These are phyloP conservation scores for Moniliophthora roreri DNA, from an alignment of 1,284 basidiomycete species.

Conservation along the genomic window DNA sequence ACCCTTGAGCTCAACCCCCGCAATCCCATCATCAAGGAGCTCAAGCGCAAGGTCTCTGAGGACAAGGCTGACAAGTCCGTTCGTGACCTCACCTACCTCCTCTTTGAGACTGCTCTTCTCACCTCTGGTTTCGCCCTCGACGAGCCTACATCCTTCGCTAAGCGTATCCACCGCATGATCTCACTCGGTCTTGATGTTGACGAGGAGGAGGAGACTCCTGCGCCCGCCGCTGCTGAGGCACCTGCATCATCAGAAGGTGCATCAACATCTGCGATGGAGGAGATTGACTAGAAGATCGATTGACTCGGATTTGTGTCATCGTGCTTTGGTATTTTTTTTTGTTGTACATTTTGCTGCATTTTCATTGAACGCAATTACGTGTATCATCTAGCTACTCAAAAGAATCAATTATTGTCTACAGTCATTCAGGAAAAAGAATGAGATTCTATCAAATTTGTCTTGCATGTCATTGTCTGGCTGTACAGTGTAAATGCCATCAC, in stretches of 20 bases:
- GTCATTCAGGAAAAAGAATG: neutral
- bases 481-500: too few relatives aligned
- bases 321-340: constrained; percentile 7
- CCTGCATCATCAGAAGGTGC: constrained; percentile 54
- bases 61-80: constrained; percentile 99
- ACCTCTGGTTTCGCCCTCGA: constrained; percentile 96
- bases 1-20: constrained; percentile 96
- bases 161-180: constrained; percentile 98
- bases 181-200: constrained; percentile 85
- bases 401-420: neutral
- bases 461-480: too few relatives aligned
- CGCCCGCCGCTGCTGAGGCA: constrained; percentile 34
- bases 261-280: constrained; percentile 80
- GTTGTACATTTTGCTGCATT: neutral
- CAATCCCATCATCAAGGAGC: constrained; percentile 96
- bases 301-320: neutral
- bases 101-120: constrained; percentile 96
- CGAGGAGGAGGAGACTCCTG: constrained; percentile 58
- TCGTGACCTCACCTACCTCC: constrained; percentile 91
- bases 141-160: constrained; percentile 92
- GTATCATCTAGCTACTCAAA: neutral
- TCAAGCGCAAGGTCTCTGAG: constrained; percentile 91
- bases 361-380: neutral
- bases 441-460: too few relatives aligned
- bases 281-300: constrained; percentile 64